A percentile compares a stretch with the other conserved stretches of the same genome.
These are phyloP conservation scores for Fusarium transvaalense DNA, from an alignment of 2,329 filamentous ascomycete species.

Conservation along the genomic window DNA sequence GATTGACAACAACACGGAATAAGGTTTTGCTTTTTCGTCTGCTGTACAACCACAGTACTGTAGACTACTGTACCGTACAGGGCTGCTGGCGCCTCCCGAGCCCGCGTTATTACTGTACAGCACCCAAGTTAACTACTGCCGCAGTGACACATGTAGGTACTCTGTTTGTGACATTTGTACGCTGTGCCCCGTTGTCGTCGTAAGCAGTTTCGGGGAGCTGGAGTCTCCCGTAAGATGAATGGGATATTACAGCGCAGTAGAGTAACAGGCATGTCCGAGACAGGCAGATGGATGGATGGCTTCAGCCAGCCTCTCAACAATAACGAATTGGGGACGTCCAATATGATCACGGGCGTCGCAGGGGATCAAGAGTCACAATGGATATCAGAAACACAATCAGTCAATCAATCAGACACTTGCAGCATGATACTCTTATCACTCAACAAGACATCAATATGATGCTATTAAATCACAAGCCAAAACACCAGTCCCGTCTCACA, in stretches of 20 bases:
- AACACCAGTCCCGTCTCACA: constrained; percentile 1
- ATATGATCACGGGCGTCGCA: constrained; percentile 22
- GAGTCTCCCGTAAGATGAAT: constrained; percentile 20
- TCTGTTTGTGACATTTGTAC: constrained; percentile 16
- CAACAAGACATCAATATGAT: constrained; percentile 1
- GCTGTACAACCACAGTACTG: neutral
- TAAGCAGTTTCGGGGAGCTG: constrained; percentile 27
- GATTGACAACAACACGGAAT: constrained; percentile 23
- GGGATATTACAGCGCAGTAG: constrained; percentile 6
- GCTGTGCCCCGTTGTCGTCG: constrained; percentile 31
- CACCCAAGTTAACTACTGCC: neutral
- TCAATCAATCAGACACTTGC: constrained; percentile 21
- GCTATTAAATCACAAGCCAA: constrained; percentile 16
- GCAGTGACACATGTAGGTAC: constrained; percentile 1
- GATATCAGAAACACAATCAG: constrained; percentile 5
- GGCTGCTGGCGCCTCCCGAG: neutral
- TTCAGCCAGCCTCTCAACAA: constrained; percentile 24
- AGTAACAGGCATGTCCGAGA: constrained; percentile 39
- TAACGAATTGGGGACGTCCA: constrained; percentile 10
- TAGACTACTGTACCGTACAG: neutral
- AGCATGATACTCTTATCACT: neutral
- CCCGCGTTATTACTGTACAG: constrained; percentile 15
- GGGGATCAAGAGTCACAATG: neutral
- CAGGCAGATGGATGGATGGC: constrained; percentile 32
- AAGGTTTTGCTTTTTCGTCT: constrained; percentile 21